Base-by-base conservation (phyloP, 2,329 filamentous ascomycete genomes). In the Ceratocystis variospora region DNA sequence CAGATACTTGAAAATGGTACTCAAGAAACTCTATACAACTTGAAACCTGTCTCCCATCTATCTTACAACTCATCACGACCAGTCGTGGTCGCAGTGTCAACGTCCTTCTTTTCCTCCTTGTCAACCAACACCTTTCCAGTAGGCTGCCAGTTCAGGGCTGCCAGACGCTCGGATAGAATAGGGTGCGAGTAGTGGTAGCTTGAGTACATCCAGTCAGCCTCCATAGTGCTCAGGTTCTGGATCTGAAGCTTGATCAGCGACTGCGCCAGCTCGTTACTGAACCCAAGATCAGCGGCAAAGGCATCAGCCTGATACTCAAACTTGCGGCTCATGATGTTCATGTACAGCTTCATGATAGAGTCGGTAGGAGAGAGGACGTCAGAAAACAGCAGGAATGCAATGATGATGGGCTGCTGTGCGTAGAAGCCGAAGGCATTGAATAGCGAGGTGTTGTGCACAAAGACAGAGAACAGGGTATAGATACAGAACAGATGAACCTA, bases 121-220 rank as follows among this genome's bases (percentile, higher is more conserved):
- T 76, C 72, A 1, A 70, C 70, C 7, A 74, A 75, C 22, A 81
- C 76, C 69, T 78, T 80, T 68, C 78, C 75, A 17, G 76, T 78
- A 63, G 89, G 85, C 73, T 87, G 86, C 92, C 93, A 99, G 70
- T 89, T 87, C 68, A 99, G 82, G 1, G 93, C 94, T 76, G 89
- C 90, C 72, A 99, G 81, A 72, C 94, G 86, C 82, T 99, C 95
- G 1, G 92, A 89, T 70, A 99, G 80, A 71, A 97, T 96, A 0
- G 94, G 94, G 77, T 99, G 94, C 28, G 93, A 96, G 81, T 95
- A 96, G 79, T 99, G 92, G 81, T 97, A 99, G 77, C 88, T 95
- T 65, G 94, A 94, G 77, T 96, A 99, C 83, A 96, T 86, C 88
- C 89, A 96, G 77, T 99, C 95, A 33, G 94, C 94, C 72, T 99